Base-by-base conservation (phyloP, 176 grass and related monocot genomes). In the Zea luxurians region DNA sequence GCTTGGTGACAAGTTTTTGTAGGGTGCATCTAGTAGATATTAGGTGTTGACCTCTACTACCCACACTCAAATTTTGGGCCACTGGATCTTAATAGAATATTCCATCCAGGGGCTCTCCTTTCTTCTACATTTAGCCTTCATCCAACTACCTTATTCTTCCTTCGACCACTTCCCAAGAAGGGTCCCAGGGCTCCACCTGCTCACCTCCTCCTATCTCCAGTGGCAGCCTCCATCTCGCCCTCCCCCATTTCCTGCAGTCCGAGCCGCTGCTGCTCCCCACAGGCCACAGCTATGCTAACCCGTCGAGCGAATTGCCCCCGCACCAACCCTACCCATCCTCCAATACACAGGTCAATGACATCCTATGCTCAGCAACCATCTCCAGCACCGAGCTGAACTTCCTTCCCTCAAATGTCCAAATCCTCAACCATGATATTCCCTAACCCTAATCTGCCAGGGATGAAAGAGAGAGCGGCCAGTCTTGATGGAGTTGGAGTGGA, bases 101-200 rank as follows among this genome's bases (percentile, higher is more conserved):
- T 59, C 54, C 17, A 57, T 57, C 55, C 18, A 59, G 55, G n/a
- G n/a, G n/a, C 55, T 10, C 54, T 58, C 54, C n/a, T 58, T 57
- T 18, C 53, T 57, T 57, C 53, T 18, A 57, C 17, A 2, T 57
- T 8, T 8, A 58, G 54, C n/a, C 17, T 18, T 58, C 16, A 59
- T 59, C 55, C n/a, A 59, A 59, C 55, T 8, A 59, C n/a, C 54
- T 20, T 58, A 58, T 58, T 58, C 54, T 58, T 58, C 54, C 54
- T 58, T n/a, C 2, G 54, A 2, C 7, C 54, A 58, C 0, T 7
- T 18, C 2, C 54, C 54, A 58, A 58, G 27, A 27, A 27, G 54
- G n/a, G 4, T n/a, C 54, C 7, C n/a, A 18, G n/a, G 54, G 17
- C 7, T 58, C n/a, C 3, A 0, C 54, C n/a, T 58, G 54, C 54